These are phyloP conservation scores for Stemphylium lycopersici DNA, from an alignment of 2,329 filamentous ascomycete species.

Conservation along the genomic window DNA sequence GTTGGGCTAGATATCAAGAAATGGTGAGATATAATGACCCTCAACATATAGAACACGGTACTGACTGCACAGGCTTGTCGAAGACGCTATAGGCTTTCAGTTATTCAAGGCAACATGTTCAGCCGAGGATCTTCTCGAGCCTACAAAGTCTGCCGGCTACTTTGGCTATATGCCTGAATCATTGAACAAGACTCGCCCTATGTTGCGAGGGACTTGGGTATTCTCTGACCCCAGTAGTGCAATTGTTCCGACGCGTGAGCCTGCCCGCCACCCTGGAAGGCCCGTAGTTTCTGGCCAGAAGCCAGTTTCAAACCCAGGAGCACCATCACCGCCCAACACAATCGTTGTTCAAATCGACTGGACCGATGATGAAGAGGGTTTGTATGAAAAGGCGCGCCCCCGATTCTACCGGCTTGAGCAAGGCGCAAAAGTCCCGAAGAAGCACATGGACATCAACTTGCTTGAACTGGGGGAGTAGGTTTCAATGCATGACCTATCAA, in stretches of 20 bases:
- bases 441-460: conserved; percentile 43
- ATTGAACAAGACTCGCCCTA: conserved; percentile 28
- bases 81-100: conserved; percentile 24
- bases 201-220: conserved; percentile 37
- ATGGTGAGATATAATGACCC: conserved; percentile 24
- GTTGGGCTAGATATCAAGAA: conserved; percentile 26
- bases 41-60: background rate
- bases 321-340: conserved; percentile 1
- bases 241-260: conserved; percentile 1
- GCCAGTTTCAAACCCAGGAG: background rate
- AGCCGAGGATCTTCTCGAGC: conserved; percentile 30
- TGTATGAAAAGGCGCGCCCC: conserved; percentile 35
- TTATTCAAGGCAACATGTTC: conserved; percentile 29
- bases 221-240: conserved; percentile 33
- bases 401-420: conserved; percentile 31
- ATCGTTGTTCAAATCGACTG: conserved; percentile 41
- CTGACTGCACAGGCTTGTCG: conserved; percentile 26
- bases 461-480: conserved; percentile 41
- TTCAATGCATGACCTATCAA: no score
- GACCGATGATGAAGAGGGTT: conserved; percentile 38
- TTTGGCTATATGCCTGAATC: conserved; percentile 25
- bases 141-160: conserved; percentile 23
- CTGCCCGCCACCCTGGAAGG: conserved; percentile 18
- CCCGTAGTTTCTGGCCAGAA: conserved; percentile 6
- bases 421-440: conserved; percentile 17